A percentile compares a stretch with the other conserved stretches of the same genome.
Evolutionary conservation across 2,329 filamentous ascomycete species (phyloP).

Genomic region (Neodidymelliopsis sp.): DNA sequence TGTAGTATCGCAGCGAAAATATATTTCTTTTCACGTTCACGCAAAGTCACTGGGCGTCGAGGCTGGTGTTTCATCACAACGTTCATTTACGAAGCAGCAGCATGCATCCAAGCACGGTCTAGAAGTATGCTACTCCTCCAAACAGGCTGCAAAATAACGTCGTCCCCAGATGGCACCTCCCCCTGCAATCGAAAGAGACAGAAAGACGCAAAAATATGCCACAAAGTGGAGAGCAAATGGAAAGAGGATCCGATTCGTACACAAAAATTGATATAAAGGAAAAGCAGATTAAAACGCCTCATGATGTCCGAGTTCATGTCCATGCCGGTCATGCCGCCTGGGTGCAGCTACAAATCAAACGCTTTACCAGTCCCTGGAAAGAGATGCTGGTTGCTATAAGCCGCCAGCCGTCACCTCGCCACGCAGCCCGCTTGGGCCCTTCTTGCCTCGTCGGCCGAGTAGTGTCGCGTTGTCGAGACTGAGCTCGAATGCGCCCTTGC

Average conservation of each 20-base stretch:
- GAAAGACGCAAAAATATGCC: slow-evolving; percentile 9
- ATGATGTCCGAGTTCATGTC: slow-evolving; percentile 22
- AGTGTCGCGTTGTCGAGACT: slow-evolving; percentile 90
- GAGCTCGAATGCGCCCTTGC: slow-evolving; percentile 88
- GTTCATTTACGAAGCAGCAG: slow-evolving; percentile 10
- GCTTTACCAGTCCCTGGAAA: slow-evolving; percentile 41
- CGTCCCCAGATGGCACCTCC: background rate
- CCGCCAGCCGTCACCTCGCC: slow-evolving; percentile 50
- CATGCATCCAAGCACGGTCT: slow-evolving; percentile 6
- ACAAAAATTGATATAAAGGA: slow-evolving; percentile 1
- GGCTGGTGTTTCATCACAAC: too few species aligned
- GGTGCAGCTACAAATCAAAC: slow-evolving; percentile 14
- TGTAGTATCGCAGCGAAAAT: background rate
- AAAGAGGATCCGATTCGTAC: slow-evolving; percentile 6
- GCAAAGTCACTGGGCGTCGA: too few species aligned
- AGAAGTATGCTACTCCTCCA: slow-evolving; percentile 5
- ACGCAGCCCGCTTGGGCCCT: slow-evolving; percentile 54
- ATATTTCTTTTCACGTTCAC: background rate
- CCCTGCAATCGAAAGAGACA: slow-evolving; percentile 9
- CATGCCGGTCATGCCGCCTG: slow-evolving; percentile 18
- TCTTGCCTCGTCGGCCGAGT: slow-evolving; percentile 73
- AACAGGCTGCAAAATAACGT: background rate
- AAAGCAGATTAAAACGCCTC: slow-evolving; percentile 31
- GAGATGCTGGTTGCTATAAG: slow-evolving; percentile 41
- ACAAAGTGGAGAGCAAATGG: slow-evolving; percentile 11